Evolutionary conservation across 108 stramenopile genomes (phyloP).

Genomic region (Discostella stelligeroides): DNA sequence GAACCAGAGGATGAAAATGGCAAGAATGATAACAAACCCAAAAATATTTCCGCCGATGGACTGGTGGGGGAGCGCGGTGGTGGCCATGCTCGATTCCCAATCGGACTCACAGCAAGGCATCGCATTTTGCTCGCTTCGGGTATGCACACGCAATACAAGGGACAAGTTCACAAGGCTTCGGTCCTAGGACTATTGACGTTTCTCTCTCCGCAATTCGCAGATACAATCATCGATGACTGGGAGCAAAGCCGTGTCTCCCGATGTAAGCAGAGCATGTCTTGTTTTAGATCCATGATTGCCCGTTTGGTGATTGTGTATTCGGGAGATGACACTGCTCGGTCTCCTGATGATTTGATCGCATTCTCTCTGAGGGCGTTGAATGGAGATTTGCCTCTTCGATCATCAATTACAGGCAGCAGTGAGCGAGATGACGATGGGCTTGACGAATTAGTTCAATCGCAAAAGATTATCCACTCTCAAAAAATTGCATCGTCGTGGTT

Average conservation of each 20-base stretch:
- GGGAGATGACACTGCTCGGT: constrained; percentile 19
- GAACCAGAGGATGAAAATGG: no score
- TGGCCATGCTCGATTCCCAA: constrained; percentile 50
- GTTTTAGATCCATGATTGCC: constrained; percentile 71
- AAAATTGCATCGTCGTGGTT: constrained; percentile 71
- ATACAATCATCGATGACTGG: constrained; percentile 82
- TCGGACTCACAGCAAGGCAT: constrained; percentile 86
- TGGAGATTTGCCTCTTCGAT: constrained; percentile 49
- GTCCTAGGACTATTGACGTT: constrained; percentile 67
- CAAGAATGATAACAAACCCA: constrained; percentile 13
- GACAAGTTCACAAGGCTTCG: constrained; percentile 48
- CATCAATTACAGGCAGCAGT: constrained; percentile 5
- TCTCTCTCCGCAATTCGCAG: constrained; percentile 74
- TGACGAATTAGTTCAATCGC: constrained; percentile 48
- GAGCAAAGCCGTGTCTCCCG: constrained; percentile 66
- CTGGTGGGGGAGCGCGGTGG: constrained; percentile 37
- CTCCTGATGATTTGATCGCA: constrained; percentile 37
- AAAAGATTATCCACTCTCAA: constrained; percentile 63
- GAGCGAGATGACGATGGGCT: constrained; percentile 53
- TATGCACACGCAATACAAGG: constrained; percentile 42
- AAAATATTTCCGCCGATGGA: constrained; percentile 6
- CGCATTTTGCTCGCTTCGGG: constrained; percentile 65
- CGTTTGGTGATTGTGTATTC: constrained; percentile 72
- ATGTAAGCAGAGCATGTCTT: constrained; percentile 71
- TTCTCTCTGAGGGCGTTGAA: constrained; percentile 61